Percentiles rank a stretch among this genome's conserved stretches.
Conservation (phyloP, 306 rosid species). For the Prunus salicina region DNA sequence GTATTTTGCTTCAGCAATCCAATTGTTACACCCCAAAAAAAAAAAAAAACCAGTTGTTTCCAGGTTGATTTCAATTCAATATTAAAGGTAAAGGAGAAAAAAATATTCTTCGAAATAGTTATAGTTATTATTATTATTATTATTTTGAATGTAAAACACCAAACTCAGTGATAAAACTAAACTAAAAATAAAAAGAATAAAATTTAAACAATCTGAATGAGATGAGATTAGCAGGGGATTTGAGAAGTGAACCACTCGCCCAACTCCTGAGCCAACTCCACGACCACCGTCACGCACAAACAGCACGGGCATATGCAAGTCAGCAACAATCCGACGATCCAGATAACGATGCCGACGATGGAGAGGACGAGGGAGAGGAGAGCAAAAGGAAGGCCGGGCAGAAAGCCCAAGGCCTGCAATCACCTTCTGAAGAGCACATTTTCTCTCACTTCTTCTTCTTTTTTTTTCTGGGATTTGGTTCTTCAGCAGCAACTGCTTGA, state of each 20-base stretch:
- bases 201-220: background rate
- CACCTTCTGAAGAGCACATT: slow-evolving; percentile 74
- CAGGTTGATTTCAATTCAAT: too few species aligned
- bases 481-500: background rate
- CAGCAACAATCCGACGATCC: slow-evolving; percentile 74
- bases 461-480: background rate
- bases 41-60: too few species aligned
- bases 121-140: too few species aligned
- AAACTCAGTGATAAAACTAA: background rate
- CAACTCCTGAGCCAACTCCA: slow-evolving; percentile 67
- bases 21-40: too few species aligned
- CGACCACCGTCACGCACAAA: slow-evolving; percentile 71
- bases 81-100: too few species aligned
- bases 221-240: slow-evolving; percentile 54
- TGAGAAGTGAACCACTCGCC: slow-evolving; percentile 80
- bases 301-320: slow-evolving; percentile 89
- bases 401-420: slow-evolving; percentile 92
- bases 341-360: slow-evolving; percentile 59
- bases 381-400: slow-evolving; percentile 87
- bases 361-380: slow-evolving; percentile 65
- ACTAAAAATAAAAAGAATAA: background rate
- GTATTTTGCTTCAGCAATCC: too few species aligned
- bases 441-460: background rate
- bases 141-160: too few species aligned
- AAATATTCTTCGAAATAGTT: too few species aligned